Conservation (phyloP, 306 rosid species). For the Macrotyloma uniflorum region DNA sequence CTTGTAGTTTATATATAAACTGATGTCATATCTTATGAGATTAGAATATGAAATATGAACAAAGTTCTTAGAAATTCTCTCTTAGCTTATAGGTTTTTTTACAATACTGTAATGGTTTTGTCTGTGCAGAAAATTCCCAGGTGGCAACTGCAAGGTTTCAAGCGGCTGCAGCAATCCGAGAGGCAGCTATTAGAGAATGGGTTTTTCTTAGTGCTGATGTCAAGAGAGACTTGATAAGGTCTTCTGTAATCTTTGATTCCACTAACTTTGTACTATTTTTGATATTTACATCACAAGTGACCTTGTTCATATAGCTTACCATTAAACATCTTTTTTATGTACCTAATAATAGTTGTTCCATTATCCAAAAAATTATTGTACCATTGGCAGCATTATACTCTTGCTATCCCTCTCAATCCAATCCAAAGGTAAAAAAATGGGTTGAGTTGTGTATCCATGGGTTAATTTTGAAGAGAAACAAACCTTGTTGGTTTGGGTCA, state of each 20-base stretch:
- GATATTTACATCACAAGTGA: background rate
- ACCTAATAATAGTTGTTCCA: background rate
- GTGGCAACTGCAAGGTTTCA: slow-evolving; percentile 88
- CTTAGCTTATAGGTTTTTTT: background rate
- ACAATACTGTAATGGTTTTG: slow-evolving; percentile 33
- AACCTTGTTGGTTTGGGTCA: background rate
- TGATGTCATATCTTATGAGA: background rate
- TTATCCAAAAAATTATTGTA: background rate
- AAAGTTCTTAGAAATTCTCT: background rate
- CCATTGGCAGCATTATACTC: background rate
- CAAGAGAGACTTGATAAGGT: slow-evolving; percentile 86
- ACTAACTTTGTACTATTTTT: background rate
- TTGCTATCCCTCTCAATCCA: background rate
- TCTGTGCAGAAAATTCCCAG: slow-evolving; percentile 74
- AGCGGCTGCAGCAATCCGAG: slow-evolving; percentile 89
- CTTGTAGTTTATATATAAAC: background rate
- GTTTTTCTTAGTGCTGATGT: slow-evolving; percentile 69
- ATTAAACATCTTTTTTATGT: background rate
- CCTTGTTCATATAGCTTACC: background rate
- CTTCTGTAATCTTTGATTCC: slow-evolving; percentile 20
- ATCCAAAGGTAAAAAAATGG: background rate
- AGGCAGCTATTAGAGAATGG: slow-evolving; percentile 98
- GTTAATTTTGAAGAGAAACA: background rate
- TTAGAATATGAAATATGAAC: background rate
- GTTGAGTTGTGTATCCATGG: background rate